Evolutionary conservation across 192 early-diverging fungal genomes (phyloP).

Genomic region (Diversispora epigaea): DNA sequence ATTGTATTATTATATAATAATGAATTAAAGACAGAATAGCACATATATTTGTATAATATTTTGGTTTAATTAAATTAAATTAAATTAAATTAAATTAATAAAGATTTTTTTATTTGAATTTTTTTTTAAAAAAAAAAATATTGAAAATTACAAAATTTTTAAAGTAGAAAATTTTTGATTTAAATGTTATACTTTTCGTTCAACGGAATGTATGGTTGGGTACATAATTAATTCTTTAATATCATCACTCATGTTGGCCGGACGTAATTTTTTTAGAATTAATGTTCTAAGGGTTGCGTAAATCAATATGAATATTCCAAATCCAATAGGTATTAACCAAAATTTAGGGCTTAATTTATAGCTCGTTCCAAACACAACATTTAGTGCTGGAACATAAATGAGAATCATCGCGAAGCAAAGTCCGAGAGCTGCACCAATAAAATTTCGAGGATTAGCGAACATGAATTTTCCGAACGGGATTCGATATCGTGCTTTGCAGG

Average conservation of each 20-base stretch:
- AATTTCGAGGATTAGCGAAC: slow-evolving; percentile 75
- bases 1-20: too few relatives aligned
- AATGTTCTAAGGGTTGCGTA: slow-evolving; percentile 71
- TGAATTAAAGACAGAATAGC: too few relatives aligned
- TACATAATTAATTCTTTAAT: slow-evolving; percentile 74
- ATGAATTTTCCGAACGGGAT: slow-evolving; percentile 80
- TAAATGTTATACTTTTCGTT: slow-evolving; percentile 15
- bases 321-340: slow-evolving; percentile 86
- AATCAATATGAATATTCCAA: slow-evolving; percentile 73
- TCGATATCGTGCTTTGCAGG: slow-evolving; percentile 77
- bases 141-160: too few relatives aligned
- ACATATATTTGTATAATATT: too few relatives aligned
- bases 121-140: too few relatives aligned
- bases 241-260: slow-evolving; percentile 68
- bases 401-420: slow-evolving; percentile 66
- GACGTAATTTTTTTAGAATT: slow-evolving; percentile 60
- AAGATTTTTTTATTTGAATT: too few relatives aligned
- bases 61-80: too few relatives aligned
- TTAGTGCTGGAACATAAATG: slow-evolving; percentile 83
- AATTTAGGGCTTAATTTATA: slow-evolving; percentile 66
- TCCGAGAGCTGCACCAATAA: slow-evolving; percentile 70
- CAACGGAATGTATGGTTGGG: slow-evolving; percentile 38
- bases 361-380: slow-evolving; percentile 73
- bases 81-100: too few relatives aligned
- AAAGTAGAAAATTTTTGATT: too few relatives aligned